Percentiles rank a stretch among this genome's conserved stretches.
Evolutionary conservation across 176 grass and related monocot species (phyloP).

Genomic region (Melocanna baccifera): DNA sequence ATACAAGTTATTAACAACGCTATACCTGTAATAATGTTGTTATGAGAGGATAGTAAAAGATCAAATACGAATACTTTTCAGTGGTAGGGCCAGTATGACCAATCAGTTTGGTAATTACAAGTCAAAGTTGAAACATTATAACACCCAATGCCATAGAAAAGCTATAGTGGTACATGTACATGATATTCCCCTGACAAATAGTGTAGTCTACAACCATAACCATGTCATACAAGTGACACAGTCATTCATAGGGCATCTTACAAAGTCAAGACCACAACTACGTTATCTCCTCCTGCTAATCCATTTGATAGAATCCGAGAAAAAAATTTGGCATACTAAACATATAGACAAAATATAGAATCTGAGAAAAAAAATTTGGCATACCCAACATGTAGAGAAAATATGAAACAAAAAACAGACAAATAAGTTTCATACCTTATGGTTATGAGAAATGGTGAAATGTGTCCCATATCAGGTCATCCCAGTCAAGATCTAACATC

Average conservation of each 20-base stretch:
- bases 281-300: not conserved
- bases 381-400: no score
- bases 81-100: not conserved
- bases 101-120: not conserved
- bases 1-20: no score
- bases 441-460: no score
- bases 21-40: no score
- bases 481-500: conserved; percentile 87
- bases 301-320: not conserved
- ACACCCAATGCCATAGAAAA: not conserved
- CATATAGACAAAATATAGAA: no score
- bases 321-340: no score
- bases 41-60: no score
- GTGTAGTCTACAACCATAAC: not conserved
- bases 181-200: not conserved
- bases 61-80: not conserved
- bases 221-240: not conserved
- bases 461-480: no score
- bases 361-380: no score
- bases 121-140: not conserved
- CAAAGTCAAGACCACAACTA: not conserved
- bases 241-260: not conserved
- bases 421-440: no score
- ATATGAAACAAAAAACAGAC: no score
- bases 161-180: not conserved